A percentile compares a stretch with the other conserved stretches of the same genome.
Conservation (phyloP, 2,329 filamentous ascomycete genomes). For the Sporothrix pallida region DNA sequence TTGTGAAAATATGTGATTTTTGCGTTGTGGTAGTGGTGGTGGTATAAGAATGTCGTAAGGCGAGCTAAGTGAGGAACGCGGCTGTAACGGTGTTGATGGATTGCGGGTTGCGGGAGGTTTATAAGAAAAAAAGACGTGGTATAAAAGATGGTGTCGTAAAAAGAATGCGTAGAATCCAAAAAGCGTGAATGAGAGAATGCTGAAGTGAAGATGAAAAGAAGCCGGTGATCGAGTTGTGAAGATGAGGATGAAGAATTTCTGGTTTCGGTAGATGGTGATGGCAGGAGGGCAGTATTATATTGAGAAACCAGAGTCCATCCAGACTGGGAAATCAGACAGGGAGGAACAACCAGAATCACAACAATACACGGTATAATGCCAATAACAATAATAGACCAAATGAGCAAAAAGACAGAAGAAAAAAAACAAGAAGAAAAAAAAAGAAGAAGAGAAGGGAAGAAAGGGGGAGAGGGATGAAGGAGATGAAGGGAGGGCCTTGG, state of each 20-base stretch:
- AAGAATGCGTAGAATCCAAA: conserved; percentile 16
- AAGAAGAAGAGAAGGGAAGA: background rate
- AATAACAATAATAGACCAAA: background rate
- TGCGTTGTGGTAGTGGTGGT: no score
- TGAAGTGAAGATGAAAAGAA: background rate
- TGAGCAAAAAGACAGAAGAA: background rate
- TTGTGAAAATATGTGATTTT: background rate
- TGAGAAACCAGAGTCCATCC: conserved; percentile 4
- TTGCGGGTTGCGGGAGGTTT: background rate
- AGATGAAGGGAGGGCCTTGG: conserved; percentile 30
- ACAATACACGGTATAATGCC: background rate
- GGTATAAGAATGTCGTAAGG: background rate
- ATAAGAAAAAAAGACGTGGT: conserved; percentile 12
- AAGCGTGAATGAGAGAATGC: background rate
- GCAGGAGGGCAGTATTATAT: conserved; percentile 28
- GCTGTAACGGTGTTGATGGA: background rate
- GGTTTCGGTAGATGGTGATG: conserved; percentile 17
- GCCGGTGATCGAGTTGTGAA: background rate
- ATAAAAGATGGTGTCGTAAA: background rate
- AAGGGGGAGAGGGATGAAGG: conserved; percentile 33
- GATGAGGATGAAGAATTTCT: conserved; percentile 15
- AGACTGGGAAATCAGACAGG: conserved; percentile 11
- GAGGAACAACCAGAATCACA: background rate
- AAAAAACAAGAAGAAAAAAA: background rate
- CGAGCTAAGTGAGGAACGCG: conserved; percentile 22